Evolutionary conservation across 257 asterid genomes (phyloP), one percentile per base, ranked within the genome.

Genomic region (Solanum chiquidenum): DNA sequence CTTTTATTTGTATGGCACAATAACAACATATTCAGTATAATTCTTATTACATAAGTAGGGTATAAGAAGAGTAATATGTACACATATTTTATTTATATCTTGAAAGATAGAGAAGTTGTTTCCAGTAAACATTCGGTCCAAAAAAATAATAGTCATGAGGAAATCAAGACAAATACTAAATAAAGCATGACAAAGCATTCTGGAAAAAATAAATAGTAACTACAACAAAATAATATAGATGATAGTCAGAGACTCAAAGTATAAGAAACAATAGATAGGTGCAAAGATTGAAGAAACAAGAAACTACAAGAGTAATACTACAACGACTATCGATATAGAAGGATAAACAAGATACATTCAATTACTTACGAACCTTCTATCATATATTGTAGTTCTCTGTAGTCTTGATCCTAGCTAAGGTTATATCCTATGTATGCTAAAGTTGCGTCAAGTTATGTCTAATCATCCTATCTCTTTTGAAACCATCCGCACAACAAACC

Each of bases 41-140:
- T 68, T 55, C 1, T 55, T 18, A 55, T 55, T 3, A 0, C 5
- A 7, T 16, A 7, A 31, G 0, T 7, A 0, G 9, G 0, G 3
- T 71, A 16, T 71, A 1, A 14, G 3, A 31, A 7, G 1, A 3
- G 5, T 71, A 71, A 16, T 71, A 5, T 14, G n/a, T 16, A 14
- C 18, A 0, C 1, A 29, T 0, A 29, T 69, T 29, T 29, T 14
- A 69, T 6, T 14, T 0, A 5, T 0, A 5, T 31, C 1, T 31
- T 31, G 7, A 69, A 4, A 16, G 76, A 1, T 14, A 31, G 0
- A 69, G 0, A 29, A 33, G 0, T 31, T 13, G 3, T 69, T 69
- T 16, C 0, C n/a, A 2, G 13, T 69, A 69, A 14, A 6, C 0
- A 5, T n/a, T 12, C 1, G 1, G 21, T 5, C 21, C 1, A 2